Evolutionary conservation across 2,329 filamentous ascomycete genomes (phyloP).

Genomic region (Fusarium sp.): DNA sequence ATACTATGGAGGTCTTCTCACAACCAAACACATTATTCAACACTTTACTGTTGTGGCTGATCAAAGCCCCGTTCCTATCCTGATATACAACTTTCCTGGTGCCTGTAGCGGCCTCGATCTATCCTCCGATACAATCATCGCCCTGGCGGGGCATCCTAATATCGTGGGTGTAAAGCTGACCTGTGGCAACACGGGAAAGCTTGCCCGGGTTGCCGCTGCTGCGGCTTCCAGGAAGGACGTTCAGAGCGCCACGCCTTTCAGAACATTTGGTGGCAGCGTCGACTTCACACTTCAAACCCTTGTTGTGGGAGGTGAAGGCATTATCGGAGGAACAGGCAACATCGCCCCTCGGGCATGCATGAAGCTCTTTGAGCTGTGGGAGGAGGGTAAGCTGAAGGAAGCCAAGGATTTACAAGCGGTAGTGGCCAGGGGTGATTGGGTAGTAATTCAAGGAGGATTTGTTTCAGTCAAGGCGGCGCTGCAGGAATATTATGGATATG

Average conservation of each 20-base stretch:
- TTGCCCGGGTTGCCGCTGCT: conserved; percentile 53
- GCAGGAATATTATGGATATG: conserved; percentile 75
- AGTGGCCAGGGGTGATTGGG: conserved; percentile 78
- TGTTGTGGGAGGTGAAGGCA: conserved; percentile 78
- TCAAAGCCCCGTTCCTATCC: conserved; percentile 69
- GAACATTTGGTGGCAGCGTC: conserved; percentile 79
- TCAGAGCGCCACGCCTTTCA: conserved; percentile 63
- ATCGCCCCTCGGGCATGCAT: conserved; percentile 77
- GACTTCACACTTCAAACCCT: conserved; percentile 82
- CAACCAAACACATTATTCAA: conserved; percentile 68
- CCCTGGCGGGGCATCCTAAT: conserved; percentile 67
- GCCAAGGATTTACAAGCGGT: conserved; percentile 75
- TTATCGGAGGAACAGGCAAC: conserved; percentile 81
- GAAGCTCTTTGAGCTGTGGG: conserved; percentile 72
- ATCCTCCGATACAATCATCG: conserved; percentile 69
- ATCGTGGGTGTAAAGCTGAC: conserved; percentile 76
- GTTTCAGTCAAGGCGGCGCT: conserved; percentile 78
- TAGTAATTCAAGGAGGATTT: conserved; percentile 77
- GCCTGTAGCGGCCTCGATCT: conserved; percentile 71
- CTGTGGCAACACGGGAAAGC: conserved; percentile 75
- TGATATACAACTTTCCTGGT: conserved; percentile 76
- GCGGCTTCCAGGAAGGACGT: conserved; percentile 56
- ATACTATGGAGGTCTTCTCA: conserved; percentile 76
- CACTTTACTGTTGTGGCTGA: conserved; percentile 76
- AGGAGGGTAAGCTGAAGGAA: conserved; percentile 69